Percentiles rank a stretch among this genome's conserved stretches.
Conservation (phyloP, 2,329 filamentous ascomycete species). For the Clarireedia hainanense region DNA sequence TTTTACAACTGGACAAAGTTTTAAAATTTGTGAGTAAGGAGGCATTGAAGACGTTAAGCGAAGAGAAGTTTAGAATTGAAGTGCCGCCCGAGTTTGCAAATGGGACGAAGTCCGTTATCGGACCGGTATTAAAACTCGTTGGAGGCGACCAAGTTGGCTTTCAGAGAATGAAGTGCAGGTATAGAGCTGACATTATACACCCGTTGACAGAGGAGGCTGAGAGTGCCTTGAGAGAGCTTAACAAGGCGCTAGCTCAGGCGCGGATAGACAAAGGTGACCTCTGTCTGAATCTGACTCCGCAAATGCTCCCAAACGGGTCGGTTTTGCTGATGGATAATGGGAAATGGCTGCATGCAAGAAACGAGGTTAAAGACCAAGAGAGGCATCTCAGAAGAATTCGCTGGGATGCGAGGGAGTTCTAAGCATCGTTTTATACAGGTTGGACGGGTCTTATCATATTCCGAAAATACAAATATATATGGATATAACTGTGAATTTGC, state of each 20-base stretch:
- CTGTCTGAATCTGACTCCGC: constrained; percentile 21
- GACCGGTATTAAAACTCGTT: constrained; percentile 2
- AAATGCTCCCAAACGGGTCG: constrained; percentile 25
- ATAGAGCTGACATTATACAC: constrained; percentile 27
- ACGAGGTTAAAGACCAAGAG: constrained; percentile 28
- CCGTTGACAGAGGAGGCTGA: constrained; percentile 23
- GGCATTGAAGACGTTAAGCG: constrained; percentile 13
- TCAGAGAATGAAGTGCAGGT: background rate
- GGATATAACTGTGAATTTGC: no score
- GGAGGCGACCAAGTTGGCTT: no score
- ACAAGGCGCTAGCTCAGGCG: constrained; percentile 17
- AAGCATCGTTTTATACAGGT: background rate
- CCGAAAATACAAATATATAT: no score
- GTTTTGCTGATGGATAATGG: constrained; percentile 32
- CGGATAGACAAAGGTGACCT: constrained; percentile 1
- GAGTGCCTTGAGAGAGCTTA: constrained; percentile 27
- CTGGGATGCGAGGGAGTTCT: constrained; percentile 20
- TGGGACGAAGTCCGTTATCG: constrained; percentile 19
- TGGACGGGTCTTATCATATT: no score
- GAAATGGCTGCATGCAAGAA: constrained; percentile 32
- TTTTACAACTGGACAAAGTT: constrained; percentile 18
- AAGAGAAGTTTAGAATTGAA: constrained; percentile 17
- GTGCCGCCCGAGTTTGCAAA: constrained; percentile 31
- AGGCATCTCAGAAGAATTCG: constrained; percentile 31
- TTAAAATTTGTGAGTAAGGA: constrained; percentile 14